A percentile compares a stretch with the other conserved stretches of the same genome.
phyloP scores from a whole-genome alignment of 768 basidiomycete species.

The Phaeotremella skinneri region DNA sequence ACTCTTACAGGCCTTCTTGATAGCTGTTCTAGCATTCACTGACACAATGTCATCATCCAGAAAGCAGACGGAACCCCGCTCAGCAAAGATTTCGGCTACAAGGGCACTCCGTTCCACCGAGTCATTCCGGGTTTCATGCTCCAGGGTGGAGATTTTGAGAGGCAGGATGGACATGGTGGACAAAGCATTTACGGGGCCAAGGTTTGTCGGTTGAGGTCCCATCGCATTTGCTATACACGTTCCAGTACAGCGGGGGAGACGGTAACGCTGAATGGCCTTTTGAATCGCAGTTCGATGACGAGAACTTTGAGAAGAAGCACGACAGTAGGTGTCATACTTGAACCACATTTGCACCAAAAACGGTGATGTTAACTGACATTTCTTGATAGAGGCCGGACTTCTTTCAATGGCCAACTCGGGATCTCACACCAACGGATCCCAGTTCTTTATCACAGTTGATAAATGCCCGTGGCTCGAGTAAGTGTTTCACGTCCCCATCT shows the following conservation, averaged over 20 bases:
- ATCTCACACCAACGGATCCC: constrained; percentile 56
- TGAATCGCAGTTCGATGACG: constrained; percentile 44
- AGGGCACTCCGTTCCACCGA: constrained; percentile 66
- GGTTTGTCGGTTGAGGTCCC: no score
- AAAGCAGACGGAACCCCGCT: constrained; percentile 32
- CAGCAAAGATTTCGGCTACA: constrained; percentile 64
- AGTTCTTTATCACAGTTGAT: constrained; percentile 49
- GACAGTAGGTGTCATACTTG: constrained; percentile 28
- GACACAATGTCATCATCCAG: no score
- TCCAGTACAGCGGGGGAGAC: no score
- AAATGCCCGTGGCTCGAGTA: constrained; percentile 47
- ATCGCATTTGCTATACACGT: no score
- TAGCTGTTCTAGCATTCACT: no score
- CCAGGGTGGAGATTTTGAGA: constrained; percentile 70
- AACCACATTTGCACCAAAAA: no score
- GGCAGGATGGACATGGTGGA: constrained; percentile 52
- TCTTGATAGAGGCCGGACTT: constrained; percentile 45
- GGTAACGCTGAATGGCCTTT: neutral
- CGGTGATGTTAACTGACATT: neutral
- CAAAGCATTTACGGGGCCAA: constrained; percentile 51
- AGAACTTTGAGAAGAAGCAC: constrained; percentile 49
- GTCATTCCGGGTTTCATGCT: constrained; percentile 56
- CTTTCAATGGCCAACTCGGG: constrained; percentile 68
- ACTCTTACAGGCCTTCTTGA: neutral
- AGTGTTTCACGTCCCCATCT: constrained; percentile 15